Base-by-base conservation (phyloP, 2,329 filamentous ascomycete species). In the Botrytis fabae region DNA sequence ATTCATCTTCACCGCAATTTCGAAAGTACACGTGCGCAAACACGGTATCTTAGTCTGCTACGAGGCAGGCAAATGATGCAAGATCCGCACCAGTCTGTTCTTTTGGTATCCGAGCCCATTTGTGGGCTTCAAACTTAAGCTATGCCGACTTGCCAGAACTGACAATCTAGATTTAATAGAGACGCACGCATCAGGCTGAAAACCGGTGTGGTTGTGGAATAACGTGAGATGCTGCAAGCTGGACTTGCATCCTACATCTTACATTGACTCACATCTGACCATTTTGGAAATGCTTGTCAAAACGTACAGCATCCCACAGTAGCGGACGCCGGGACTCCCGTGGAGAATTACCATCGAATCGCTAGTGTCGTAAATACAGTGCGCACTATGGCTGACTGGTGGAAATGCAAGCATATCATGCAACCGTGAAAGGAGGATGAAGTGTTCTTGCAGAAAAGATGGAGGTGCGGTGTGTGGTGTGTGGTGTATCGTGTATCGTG, bases 371-470 rank as follows among this genome's bases (percentile, higher is more conserved):
- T 12, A 48, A 12, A 1, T 22, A 54, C 16, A 32, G 51, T 28
- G 32, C 5, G 16, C 28, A 40, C 25, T 4, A 44, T 68, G 16
- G 25, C 16, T 57, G 35, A 54, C 20, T 57, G 35, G 48, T 42
- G 12, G 18, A 25, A n/a, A 69, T 69, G 65, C 65, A 69, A 32
- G 9, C 6, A 57, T 68, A 38, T 6, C 6, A 68, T 68, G 64
- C 64, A 68, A 18, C 28, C 42, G 48, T 35, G 63, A 68, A n/a
- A 63, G 38, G 44, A 68, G 32, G 35, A 69, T 69, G 65, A 69
- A 69, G 65, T 69, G 65, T 69, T 69, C 65, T 57, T 69, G 65
- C 65, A 69, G 65, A 69, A 69, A 69, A 69, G 48, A 69, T 69
- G 65, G 65, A 42, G 48, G 48, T 68, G 65, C n/a, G 64, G 44